Evolutionary conservation across 257 asterid species (phyloP).

Genomic region (Salvia hispanica): DNA sequence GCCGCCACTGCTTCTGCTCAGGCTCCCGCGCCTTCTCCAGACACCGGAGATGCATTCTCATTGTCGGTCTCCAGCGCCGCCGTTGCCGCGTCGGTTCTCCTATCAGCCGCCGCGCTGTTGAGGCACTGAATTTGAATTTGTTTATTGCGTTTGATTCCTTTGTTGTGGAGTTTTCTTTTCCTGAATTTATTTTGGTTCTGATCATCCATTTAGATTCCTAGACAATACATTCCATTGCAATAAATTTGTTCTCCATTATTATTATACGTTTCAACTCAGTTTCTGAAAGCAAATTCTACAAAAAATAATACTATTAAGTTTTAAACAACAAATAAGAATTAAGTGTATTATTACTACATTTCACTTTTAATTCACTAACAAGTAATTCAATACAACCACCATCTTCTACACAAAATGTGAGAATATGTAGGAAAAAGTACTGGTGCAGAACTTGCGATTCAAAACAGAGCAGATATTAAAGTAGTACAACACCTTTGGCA

Average conservation of each 20-base stretch:
- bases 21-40: slow-evolving; percentile 54
- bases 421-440: too few relatives aligned
- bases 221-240: background rate
- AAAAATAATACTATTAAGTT: too few relatives aligned
- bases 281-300: too few relatives aligned
- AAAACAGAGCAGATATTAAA: too few relatives aligned
- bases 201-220: background rate
- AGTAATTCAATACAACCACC: too few relatives aligned
- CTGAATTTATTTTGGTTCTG: background rate
- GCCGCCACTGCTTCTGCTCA: slow-evolving; percentile 46
- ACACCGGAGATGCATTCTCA: slow-evolving; percentile 50
- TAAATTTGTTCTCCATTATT: background rate
- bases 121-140: slow-evolving; percentile 40
- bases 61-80: slow-evolving; percentile 43
- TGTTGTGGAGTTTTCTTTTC: background rate
- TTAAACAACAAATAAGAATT: too few relatives aligned
- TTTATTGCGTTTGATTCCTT: background rate
- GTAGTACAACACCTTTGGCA: too few relatives aligned
- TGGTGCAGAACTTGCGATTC: too few relatives aligned
- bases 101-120: slow-evolving; percentile 45
- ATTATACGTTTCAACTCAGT: too few relatives aligned
- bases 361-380: too few relatives aligned
- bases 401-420: too few relatives aligned
- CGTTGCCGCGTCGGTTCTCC: slow-evolving; percentile 44
- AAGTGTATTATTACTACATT: too few relatives aligned